Evolutionary conservation across 345 rosid species (phyloP), one percentile per base, ranked within the genome.

Genomic region (Moricandia arvensis): DNA sequence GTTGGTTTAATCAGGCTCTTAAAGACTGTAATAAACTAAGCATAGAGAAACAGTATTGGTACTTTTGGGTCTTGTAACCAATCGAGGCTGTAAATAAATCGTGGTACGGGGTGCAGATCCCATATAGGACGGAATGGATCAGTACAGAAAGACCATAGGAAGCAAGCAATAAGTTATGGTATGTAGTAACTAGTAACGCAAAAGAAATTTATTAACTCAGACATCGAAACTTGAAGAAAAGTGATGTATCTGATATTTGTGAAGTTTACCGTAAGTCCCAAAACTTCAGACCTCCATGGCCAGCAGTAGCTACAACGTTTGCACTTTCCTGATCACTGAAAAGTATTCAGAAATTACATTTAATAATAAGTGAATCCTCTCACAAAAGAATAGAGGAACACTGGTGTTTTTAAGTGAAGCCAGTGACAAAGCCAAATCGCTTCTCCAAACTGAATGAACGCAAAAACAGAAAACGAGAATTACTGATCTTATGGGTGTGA

Each of bases 21-120:
- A 49, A 43, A 74, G 53, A 24, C 26, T 72, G 27, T 11, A 59
- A 82, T 54, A n/a, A 47, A 49, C 21, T 11, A 24, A 29, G 74
- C 21, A 57, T 51, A 27, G 73, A 77, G 66, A 30, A 53, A 62
- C 37, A 43, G n/a, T n/a, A 24, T 61, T 61, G 3, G 15, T 79
- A 95, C 98, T n/a, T 83, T 87, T 80, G 97, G 97, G 76, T 92
- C 87, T 75, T 79, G 80, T 45, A 82, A 78, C 98, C 98, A 95
- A 73, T 90, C 93, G 71, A 92, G 66, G 73, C 90, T 83, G 72
- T 87, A 88, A 41, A 92, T 85, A 75, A 87, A 83, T 81, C 82
- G 88, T 45, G 89, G 88, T 6, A 79, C 81, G 1, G 90, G 87
- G 70, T 86, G 93, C 73, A 89, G 60, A 38, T 89, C 88, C 98